These are phyloP conservation scores for Barnettozyma botsteinii DNA, from an alignment of 805 yeast species.

Conservation along the genomic window DNA sequence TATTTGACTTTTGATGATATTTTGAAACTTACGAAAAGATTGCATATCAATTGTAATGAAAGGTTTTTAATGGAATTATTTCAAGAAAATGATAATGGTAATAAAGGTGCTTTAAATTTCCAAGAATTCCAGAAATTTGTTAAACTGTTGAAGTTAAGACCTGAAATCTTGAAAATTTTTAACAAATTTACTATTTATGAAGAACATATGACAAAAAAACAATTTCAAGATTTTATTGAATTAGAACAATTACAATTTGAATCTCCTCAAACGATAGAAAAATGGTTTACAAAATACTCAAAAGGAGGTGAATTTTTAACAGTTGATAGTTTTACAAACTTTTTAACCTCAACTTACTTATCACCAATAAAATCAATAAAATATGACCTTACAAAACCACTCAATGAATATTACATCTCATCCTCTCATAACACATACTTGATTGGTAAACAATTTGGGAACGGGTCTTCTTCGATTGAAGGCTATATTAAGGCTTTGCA, in stretches of 20 bases:
- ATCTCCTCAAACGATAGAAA: conserved; percentile 25
- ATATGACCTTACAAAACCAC: conserved; percentile 51
- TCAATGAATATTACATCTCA: conserved; percentile 83
- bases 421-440: conserved; percentile 94
- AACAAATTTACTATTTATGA: conserved; percentile 24
- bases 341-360: conserved; percentile 25
- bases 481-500: conserved; percentile 84
- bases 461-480: conserved; percentile 73
- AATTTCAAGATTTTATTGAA: conserved; percentile 40
- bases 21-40: conserved; percentile 52
- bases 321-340: conserved; percentile 22
- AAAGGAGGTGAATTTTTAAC: conserved; percentile 7
- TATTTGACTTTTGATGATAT: conserved; percentile 61
- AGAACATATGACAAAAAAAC: conserved; percentile 23
- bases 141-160: conserved; percentile 53
- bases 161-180: conserved; percentile 56
- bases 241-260: conserved; percentile 43
- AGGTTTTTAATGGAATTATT: conserved; percentile 46
- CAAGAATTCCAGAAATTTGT: conserved; percentile 75
- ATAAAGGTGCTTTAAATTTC: conserved; percentile 53
- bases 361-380: conserved; percentile 19
- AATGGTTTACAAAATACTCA: conserved; percentile 35
- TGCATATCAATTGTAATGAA: conserved; percentile 69
- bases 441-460: conserved; percentile 82
- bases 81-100: conserved; percentile 42